Base-by-base conservation (phyloP, 2,329 filamentous ascomycete genomes). In the Colletotrichum spaethianum region DNA sequence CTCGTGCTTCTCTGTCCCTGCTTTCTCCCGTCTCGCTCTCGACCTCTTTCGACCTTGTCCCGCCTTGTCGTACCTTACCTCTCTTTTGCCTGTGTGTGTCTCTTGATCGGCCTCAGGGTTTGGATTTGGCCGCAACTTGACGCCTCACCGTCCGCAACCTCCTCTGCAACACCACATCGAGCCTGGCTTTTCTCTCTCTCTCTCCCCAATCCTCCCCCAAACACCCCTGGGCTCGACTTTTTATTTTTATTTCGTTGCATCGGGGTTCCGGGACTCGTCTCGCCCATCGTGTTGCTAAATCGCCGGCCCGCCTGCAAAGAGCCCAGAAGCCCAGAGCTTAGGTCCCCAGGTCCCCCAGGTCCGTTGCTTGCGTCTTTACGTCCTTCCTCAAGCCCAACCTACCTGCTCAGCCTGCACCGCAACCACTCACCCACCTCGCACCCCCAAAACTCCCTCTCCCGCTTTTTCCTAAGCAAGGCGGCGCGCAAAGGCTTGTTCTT, bases 401-500 rank as follows among this genome's bases (percentile, higher is more conserved):
- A 52, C 60, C 33, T 11, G 36, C 59, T 18, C 61, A 52, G 46
- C 46, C 48, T 48, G 57, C 57, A 42, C 69, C 63, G 46, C 50
- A 62, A 55, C 46, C 48, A 28, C 50, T 53, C 44, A 38, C 56
- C 56, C 36, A 55, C 56, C 48, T 36, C 46, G 31, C n/a, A 23
- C 53, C 53, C 61, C 53, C 31, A 59, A 60, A 40, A 31, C 62
- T 59, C 55, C 62, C 69, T 69, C 64, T 69, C 59, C 57, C 57
- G 50, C 57, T 62, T 62, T 46, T 53, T 26, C 56, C 33, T 46
- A 62, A 57, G 52, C 66, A 61, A 72, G 59, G 66, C 70, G 65
- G 55, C 65, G 70, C 65, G 53, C 60, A 72, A 69, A 72, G 65
- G 70, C 65, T 72, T 70, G 46, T 72, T 71, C 64, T 63, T 38